Percentiles rank a stretch among this genome's conserved stretches.
These are phyloP conservation scores for Pseudogymnoascus sp. DNA, from an alignment of 2,329 filamentous ascomycete species.

Conservation along the genomic window DNA sequence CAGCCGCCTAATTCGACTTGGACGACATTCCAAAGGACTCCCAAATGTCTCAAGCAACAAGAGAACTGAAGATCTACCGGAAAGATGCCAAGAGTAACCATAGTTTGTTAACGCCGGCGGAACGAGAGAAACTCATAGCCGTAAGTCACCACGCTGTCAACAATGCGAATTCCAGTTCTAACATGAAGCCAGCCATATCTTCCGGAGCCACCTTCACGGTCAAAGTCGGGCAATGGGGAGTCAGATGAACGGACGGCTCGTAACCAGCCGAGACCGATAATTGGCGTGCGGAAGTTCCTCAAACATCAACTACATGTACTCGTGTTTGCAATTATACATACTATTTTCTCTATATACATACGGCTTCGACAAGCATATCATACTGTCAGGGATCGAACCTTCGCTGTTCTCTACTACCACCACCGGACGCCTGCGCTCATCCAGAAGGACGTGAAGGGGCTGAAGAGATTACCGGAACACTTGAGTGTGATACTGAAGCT, in stretches of 20 bases:
- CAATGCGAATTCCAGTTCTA: constrained; percentile 14
- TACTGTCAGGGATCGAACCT: constrained; percentile 64
- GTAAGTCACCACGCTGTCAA: constrained; percentile 23
- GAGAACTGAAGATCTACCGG: constrained; percentile 36
- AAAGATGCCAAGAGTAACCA: constrained; percentile 36
- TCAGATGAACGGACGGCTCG: constrained; percentile 13
- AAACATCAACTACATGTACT: constrained; percentile 54
- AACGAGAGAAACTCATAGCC: constrained; percentile 38
- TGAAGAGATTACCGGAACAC: constrained; percentile 72
- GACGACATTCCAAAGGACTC: not conserved
- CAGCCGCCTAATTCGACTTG: not conserved
- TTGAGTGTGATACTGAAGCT: constrained; percentile 77
- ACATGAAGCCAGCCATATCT: constrained; percentile 25
- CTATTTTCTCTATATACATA: constrained; percentile 81
- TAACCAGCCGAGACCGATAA: constrained; percentile 21
- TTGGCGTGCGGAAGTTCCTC: constrained; percentile 54
- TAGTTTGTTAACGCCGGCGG: constrained; percentile 33
- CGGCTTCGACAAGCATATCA: constrained; percentile 73
- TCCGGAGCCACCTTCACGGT: constrained; percentile 20
- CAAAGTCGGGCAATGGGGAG: not conserved
- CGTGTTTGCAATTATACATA: constrained; percentile 62
- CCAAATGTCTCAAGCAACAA: constrained; percentile 12
- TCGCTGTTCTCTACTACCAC: constrained; percentile 85
- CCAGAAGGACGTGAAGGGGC: constrained; percentile 67
- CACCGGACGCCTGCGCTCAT: constrained; percentile 93